phyloP scores from a whole-genome alignment of 495 filamentous ascomycete genomes.

The Hyphodiscus hymeniophilus region DNA sequence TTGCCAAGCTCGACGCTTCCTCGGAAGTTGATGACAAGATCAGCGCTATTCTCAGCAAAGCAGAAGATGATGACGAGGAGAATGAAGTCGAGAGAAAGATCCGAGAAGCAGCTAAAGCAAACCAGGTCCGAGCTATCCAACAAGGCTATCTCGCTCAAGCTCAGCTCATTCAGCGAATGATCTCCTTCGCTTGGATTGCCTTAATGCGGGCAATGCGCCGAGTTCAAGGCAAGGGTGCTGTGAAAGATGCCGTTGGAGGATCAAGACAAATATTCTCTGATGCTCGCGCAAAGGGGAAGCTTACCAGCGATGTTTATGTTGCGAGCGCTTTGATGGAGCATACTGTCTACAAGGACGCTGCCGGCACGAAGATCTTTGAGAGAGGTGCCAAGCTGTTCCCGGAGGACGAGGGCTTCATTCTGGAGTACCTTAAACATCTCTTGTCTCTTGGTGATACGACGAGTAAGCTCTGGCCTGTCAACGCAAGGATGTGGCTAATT shows the following conservation, averaged over 20 bases:
- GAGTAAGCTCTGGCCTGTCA: slow-evolving; percentile 50
- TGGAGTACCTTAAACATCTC: slow-evolving; percentile 92
- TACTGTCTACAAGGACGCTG: slow-evolving; percentile 87
- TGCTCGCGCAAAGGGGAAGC: slow-evolving; percentile 71
- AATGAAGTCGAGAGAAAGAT: slow-evolving; percentile 45
- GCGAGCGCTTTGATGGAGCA: slow-evolving; percentile 88
- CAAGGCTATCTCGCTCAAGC: slow-evolving; percentile 63
- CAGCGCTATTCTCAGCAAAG: slow-evolving; percentile 36
- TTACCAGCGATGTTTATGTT: slow-evolving; percentile 90
- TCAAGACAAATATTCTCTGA: slow-evolving; percentile 81
- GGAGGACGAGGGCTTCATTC: slow-evolving; percentile 80
- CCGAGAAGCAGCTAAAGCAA: slow-evolving; percentile 46
- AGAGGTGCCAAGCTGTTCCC: slow-evolving; percentile 87
- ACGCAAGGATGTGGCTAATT: slow-evolving; percentile 3
- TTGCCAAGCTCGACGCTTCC: slow-evolving; percentile 63
- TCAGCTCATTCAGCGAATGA: slow-evolving; percentile 61
- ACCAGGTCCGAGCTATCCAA: slow-evolving; percentile 62
- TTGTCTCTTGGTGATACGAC: slow-evolving; percentile 85
- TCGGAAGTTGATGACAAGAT: slow-evolving; percentile 23
- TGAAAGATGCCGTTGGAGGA: slow-evolving; percentile 57
- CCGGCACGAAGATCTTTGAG: slow-evolving; percentile 91
- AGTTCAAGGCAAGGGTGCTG: slow-evolving; percentile 73
- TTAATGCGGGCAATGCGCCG: slow-evolving; percentile 90
- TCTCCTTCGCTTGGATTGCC: slow-evolving; percentile 91
- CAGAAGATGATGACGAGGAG: slow-evolving; percentile 55